A percentile compares a stretch with the other conserved stretches of the same genome.
These are phyloP conservation scores for Boletales sp. DNA, from an alignment of 768 basidiomycete genomes.

Conservation along the genomic window DNA sequence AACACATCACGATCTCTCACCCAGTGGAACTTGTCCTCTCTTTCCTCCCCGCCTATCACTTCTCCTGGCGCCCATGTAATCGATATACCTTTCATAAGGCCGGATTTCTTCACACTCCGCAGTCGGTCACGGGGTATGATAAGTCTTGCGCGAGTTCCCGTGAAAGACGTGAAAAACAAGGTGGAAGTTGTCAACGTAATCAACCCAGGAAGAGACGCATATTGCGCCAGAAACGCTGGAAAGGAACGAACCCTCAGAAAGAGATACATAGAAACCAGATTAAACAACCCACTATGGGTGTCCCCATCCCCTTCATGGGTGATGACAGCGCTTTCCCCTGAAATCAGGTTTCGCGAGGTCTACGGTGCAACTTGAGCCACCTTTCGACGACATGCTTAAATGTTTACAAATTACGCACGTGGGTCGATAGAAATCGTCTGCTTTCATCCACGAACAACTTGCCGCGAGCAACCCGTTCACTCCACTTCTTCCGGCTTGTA, in stretches of 20 bases:
- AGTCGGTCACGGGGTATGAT: conserved; percentile 44
- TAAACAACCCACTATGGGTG: conserved; percentile 32
- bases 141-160: conserved; percentile 42
- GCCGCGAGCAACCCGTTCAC: conserved; percentile 42
- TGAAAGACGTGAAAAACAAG: conserved; percentile 54
- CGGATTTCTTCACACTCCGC: conserved; percentile 55
- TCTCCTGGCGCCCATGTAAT: conserved; percentile 39
- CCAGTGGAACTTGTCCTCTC: conserved; percentile 56
- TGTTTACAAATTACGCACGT: conserved; percentile 30
- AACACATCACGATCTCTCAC: conserved; percentile 61
- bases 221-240: conserved; percentile 60
- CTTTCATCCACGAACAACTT: conserved; percentile 43
- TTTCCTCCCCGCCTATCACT: conserved; percentile 30
- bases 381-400: background rate
- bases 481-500: conserved; percentile 58
- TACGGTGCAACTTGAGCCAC: conserved; percentile 2
- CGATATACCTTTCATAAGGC: conserved; percentile 49
- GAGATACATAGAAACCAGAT: background rate
- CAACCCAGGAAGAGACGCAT: conserved; percentile 51
- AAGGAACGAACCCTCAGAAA: background rate
- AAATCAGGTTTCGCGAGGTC: conserved; percentile 3
- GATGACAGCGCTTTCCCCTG: background rate
- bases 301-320: conserved; percentile 15
- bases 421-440: conserved; percentile 36
- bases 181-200: conserved; percentile 50